A percentile compares a stretch with the other conserved stretches of the same genome.
phyloP scores from a whole-genome alignment of 192 early-diverging fungal genomes.

The Phlyctochytrium arcticum region DNA sequence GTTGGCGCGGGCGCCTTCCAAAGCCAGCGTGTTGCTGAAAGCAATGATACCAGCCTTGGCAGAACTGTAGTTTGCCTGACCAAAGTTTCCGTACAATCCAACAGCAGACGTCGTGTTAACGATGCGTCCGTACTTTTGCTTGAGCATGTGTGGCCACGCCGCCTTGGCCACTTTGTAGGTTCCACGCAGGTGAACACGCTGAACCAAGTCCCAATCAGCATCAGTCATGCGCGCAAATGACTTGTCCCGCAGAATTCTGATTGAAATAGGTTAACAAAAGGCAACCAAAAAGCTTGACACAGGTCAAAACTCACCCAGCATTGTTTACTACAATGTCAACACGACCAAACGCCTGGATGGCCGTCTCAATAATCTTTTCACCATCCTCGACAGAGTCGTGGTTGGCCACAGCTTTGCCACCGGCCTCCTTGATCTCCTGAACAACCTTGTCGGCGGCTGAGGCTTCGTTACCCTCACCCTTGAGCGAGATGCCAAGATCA shows the following conservation, averaged over 20 bases:
- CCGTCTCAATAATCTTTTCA: constrained; percentile 88
- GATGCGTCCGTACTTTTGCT: constrained; percentile 92
- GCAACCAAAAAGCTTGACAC: no score
- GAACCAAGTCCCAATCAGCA: constrained; percentile 92
- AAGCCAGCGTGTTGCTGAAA: constrained; percentile 83
- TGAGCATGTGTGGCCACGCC: constrained; percentile 91
- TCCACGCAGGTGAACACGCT: constrained; percentile 85
- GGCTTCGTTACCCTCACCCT: constrained; percentile 33
- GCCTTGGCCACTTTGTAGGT: constrained; percentile 93
- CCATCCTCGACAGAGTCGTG: constrained; percentile 96
- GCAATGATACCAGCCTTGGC: constrained; percentile 92
- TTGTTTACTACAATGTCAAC: constrained; percentile 88
- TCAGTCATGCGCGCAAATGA: constrained; percentile 88
- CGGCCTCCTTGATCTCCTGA: constrained; percentile 70
- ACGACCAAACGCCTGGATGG: constrained; percentile 71
- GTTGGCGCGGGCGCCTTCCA: constrained; percentile 87
- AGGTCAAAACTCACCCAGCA: no score
- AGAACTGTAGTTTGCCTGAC: constrained; percentile 92
- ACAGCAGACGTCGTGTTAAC: constrained; percentile 94
- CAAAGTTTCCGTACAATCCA: constrained; percentile 86
- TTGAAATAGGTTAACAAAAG: no score
- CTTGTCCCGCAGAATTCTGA: constrained; percentile 93
- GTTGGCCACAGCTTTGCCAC: constrained; percentile 86
- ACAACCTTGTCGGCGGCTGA: constrained; percentile 73
- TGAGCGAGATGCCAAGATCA: constrained; percentile 68